These are phyloP conservation scores for Peribolospora kevripleyi DNA, from an alignment of 768 basidiomycete genomes.

Conservation along the genomic window DNA sequence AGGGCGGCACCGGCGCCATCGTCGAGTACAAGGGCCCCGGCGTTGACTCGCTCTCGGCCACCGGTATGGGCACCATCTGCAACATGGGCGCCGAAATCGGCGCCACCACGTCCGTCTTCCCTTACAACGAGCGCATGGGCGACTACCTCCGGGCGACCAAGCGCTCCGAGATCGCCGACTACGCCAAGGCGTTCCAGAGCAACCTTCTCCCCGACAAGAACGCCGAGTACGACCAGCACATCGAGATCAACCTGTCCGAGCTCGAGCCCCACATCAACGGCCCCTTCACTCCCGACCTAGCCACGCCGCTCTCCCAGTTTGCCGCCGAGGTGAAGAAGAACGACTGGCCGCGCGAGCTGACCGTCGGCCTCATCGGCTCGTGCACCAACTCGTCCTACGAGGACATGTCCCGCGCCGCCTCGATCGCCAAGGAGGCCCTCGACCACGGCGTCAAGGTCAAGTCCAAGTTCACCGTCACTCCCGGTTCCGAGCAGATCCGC, in stretches of 20 bases:
- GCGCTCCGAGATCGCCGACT: slow-evolving; percentile 58
- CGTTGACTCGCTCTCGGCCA: slow-evolving; percentile 87
- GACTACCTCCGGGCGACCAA: slow-evolving; percentile 89
- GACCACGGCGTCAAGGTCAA: slow-evolving; percentile 65
- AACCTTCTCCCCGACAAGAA: slow-evolving; percentile 70
- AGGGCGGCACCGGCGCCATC: slow-evolving; percentile 96
- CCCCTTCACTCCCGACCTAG: slow-evolving; percentile 98
- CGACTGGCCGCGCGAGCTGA: slow-evolving; percentile 87
- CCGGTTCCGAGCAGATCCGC: slow-evolving; percentile 92
- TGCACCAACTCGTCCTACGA: slow-evolving; percentile 99
- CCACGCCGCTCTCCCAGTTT: slow-evolving; percentile 93
- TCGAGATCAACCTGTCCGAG: slow-evolving; percentile 87
- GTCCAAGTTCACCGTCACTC: slow-evolving; percentile 93
- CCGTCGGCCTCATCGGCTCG: slow-evolving; percentile 91
- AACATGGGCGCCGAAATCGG: slow-evolving; percentile 99
- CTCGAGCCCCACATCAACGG: slow-evolving; percentile 99
- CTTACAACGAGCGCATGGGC: slow-evolving; percentile 85
- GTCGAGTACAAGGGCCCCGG: slow-evolving; percentile 91
- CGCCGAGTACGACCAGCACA: slow-evolving; percentile 77
- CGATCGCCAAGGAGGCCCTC: slow-evolving; percentile 70
- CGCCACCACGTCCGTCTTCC: slow-evolving; percentile 96
- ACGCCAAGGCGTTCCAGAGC: slow-evolving; percentile 67
- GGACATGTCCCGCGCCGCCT: slow-evolving; percentile 94
- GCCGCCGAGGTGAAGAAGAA: slow-evolving; percentile 76
- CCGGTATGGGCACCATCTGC: slow-evolving; percentile 98